These are phyloP conservation scores for Arabidopsis arenosa DNA, from an alignment of 345 rosid genomes.

Conservation along the genomic window DNA sequence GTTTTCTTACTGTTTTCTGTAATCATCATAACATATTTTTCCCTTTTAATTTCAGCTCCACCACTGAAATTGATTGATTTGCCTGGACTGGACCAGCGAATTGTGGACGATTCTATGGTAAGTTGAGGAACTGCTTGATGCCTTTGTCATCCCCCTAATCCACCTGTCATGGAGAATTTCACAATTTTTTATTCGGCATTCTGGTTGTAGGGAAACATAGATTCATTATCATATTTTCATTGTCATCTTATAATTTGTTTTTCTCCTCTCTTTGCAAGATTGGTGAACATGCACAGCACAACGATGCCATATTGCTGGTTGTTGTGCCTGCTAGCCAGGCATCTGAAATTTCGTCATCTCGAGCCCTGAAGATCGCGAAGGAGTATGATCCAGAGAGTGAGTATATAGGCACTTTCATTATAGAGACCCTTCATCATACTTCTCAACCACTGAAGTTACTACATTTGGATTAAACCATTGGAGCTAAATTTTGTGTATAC, in stretches of 20 bases:
- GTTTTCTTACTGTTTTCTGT: conserved; percentile 6
- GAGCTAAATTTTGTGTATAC: neutral
- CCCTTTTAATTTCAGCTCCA: conserved; percentile 68
- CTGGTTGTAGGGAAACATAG: conserved; percentile 16
- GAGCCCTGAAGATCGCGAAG: conserved; percentile 86
- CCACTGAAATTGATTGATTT: conserved; percentile 87
- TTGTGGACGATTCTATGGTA: conserved; percentile 90
- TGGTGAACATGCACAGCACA: conserved; percentile 80
- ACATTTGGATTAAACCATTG: conserved; percentile 17
- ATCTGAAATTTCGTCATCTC: conserved; percentile 86
- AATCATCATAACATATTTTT: conserved; percentile 28
- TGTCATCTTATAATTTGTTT: conserved; percentile 20
- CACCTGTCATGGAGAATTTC: conserved; percentile 6
- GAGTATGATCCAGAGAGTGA: conserved; percentile 89
- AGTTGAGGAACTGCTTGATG: conserved; percentile 38
- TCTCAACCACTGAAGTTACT: conserved; percentile 18
- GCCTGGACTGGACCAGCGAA: conserved; percentile 95
- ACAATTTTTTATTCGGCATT: neutral
- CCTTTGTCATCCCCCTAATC: conserved; percentile 25
- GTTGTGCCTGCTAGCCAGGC: conserved; percentile 89
- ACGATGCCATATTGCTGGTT: conserved; percentile 90
- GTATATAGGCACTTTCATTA: conserved; percentile 31
- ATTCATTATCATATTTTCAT: conserved; percentile 21
- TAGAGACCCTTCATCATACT: conserved; percentile 19
- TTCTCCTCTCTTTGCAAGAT: conserved; percentile 48